phyloP scores from a whole-genome alignment of 257 asterid species.

The Rauvolfia tetraphylla region DNA sequence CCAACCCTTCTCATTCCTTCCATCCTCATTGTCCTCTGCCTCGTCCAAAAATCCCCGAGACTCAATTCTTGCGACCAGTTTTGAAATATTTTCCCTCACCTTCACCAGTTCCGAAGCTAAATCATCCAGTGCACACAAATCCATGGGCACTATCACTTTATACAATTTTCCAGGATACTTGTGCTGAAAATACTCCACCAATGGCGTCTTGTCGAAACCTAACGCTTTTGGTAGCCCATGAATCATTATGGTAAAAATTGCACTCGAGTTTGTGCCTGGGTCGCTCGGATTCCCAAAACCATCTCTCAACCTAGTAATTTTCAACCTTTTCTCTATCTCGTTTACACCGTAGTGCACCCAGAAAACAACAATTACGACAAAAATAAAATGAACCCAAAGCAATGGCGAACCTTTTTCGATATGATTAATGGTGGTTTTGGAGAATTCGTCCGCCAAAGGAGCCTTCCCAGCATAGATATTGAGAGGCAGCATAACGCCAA shows the following conservation, averaged over 20 bases:
- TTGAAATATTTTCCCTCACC: conserved; percentile 73
- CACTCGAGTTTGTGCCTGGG: conserved; percentile 58
- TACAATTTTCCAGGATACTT: conserved; percentile 86
- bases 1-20: conserved; percentile 35
- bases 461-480: conserved; percentile 76
- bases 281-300: conserved; percentile 80
- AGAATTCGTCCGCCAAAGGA: conserved; percentile 71
- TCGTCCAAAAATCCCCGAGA: conserved; percentile 52
- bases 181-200: conserved; percentile 77
- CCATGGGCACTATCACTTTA: conserved; percentile 88
- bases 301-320: conserved; percentile 75
- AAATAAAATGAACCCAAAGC: conserved; percentile 92
- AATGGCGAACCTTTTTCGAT: conserved; percentile 77
- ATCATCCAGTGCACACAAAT: conserved; percentile 93
- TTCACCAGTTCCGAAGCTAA: conserved; percentile 81
- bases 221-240: conserved; percentile 82
- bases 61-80: conserved; percentile 68
- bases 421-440: conserved; percentile 84
- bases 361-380: conserved; percentile 69
- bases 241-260: conserved; percentile 79
- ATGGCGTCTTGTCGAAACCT: conserved; percentile 72
- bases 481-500: conserved; percentile 63
- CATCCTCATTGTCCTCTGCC: conserved; percentile 38
- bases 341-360: conserved; percentile 78
- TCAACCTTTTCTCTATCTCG: conserved; percentile 60